A percentile compares a stretch with the other conserved stretches of the same genome.
These are phyloP conservation scores for Fusarium odoratissimum DNA, from an alignment of 2,329 filamentous ascomycete species.

Conservation along the genomic window DNA sequence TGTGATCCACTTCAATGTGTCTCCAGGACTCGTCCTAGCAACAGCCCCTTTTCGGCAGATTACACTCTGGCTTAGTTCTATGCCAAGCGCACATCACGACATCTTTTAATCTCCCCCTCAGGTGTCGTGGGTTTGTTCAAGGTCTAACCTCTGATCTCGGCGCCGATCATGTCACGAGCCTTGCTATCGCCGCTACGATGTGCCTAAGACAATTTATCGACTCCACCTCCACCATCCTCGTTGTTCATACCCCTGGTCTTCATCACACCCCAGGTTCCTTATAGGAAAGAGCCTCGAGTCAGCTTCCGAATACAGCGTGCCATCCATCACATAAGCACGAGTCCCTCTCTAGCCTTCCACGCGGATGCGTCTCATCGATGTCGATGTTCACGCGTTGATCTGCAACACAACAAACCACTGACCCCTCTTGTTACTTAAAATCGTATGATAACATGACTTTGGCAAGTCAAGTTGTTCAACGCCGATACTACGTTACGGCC, in stretches of 20 bases:
- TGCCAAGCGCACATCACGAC: conserved; percentile 38
- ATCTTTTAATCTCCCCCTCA: conserved; percentile 34
- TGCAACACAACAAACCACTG: conserved; percentile 29
- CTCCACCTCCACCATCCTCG: conserved; percentile 34
- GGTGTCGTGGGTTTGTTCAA: conserved; percentile 10
- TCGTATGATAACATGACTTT: conserved; percentile 35
- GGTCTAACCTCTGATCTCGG: conserved; percentile 32
- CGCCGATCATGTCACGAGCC: conserved; percentile 41
- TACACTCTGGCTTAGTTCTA: conserved; percentile 34
- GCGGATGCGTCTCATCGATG: conserved; percentile 6
- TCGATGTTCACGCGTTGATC: conserved; percentile 24
- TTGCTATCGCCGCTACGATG: conserved; percentile 25
- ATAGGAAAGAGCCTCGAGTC: conserved; percentile 24
- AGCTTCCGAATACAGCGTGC: conserved; percentile 25
- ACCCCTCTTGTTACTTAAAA: conserved; percentile 13
- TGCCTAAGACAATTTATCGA: conserved; percentile 12
- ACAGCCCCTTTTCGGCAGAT: conserved; percentile 44
- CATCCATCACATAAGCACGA: conserved; percentile 20
- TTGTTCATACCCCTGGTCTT: conserved; percentile 17
- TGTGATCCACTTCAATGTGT: conserved; percentile 20
- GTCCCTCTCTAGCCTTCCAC: conserved; percentile 9
- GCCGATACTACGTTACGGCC: conserved; percentile 16
- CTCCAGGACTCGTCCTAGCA: conserved; percentile 12
- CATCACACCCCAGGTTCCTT: conserved; percentile 33
- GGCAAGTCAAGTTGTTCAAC: conserved; percentile 13